Percentiles rank a stretch among this genome's conserved stretches.
phyloP scores from a whole-genome alignment of 495 filamentous ascomycete genomes.

The Xylaria grammica region DNA sequence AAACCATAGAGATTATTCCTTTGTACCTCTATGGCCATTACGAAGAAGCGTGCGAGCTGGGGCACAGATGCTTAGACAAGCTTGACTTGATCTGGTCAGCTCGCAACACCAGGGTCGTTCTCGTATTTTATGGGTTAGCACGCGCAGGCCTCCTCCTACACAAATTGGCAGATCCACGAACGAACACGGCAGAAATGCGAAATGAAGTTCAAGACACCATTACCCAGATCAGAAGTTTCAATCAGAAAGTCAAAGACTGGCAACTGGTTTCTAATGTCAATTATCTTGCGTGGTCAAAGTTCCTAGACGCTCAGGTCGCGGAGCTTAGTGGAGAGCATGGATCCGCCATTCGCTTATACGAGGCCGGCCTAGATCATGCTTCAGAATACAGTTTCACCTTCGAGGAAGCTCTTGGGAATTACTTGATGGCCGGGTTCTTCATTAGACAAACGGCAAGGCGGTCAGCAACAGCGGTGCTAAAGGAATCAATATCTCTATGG shows the following conservation, averaged over 20 bases:
- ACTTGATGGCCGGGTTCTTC: conserved; percentile 77
- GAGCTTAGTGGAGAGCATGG: conserved; percentile 70
- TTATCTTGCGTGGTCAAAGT: conserved; percentile 75
- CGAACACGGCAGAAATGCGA: conserved; percentile 56
- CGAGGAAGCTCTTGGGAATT: conserved; percentile 81
- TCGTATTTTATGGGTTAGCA: conserved; percentile 72
- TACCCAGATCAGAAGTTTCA: conserved; percentile 57
- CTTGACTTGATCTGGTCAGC: conserved; percentile 72
- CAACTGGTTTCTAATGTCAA: conserved; percentile 74
- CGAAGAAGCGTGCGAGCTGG: conserved; percentile 69
- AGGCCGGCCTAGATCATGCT: conserved; percentile 79
- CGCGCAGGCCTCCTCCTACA: conserved; percentile 68
- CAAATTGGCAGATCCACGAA: conserved; percentile 56
- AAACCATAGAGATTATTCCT: conserved; percentile 71
- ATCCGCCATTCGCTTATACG: conserved; percentile 67
- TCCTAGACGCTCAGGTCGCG: conserved; percentile 73
- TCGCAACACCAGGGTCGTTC: conserved; percentile 65
- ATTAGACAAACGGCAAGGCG: conserved; percentile 71
- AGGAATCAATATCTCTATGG: conserved; percentile 76
- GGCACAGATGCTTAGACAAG: conserved; percentile 62
- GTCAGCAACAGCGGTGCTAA: conserved; percentile 72
- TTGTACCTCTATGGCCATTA: conserved; percentile 80
- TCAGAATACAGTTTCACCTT: conserved; percentile 76
- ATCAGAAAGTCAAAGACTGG: conserved; percentile 69
- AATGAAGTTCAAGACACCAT: conserved; percentile 62